Base-by-base conservation (phyloP, 2,329 filamentous ascomycete species). In the Neofusicoccum cordaticola region DNA sequence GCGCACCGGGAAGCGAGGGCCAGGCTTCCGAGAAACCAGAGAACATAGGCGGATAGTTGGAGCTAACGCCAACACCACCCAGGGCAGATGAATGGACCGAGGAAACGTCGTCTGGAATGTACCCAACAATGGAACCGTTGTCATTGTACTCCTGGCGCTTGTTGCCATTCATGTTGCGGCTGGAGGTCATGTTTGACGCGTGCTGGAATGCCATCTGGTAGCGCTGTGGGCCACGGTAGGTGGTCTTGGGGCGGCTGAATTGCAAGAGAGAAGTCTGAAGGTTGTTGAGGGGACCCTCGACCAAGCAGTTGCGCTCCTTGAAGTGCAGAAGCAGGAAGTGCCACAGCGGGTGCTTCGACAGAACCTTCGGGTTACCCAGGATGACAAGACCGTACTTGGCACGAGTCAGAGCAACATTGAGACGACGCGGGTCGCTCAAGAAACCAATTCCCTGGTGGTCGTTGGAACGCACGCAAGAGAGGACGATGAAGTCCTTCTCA, bases 391-490 rank as follows among this genome's bases (percentile, higher is more conserved):
- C 95, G 73, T 94, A 99, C 79, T 97, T 98, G 67, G 95, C 95
- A 82, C 95, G 92, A 58, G 95, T 99, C 69, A 99, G 85, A 44
- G 94, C 95, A 22, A 99, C 95, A 74, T 99, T 99, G 72, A 99
- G 88, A 84, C 95, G 94, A 69, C 95, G 92, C 61, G 95, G 95
- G 71, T 99, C 95, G 66, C 93, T 98, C 83, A 99, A 83, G 86
- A 99, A 99, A 80, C 95, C 95, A 72, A 99, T 99, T 69, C 95
- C 95, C 77, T 99, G 95, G 77, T 98, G 96, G 72, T 99, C 95
- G 76, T 99, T 99, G 75, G 94, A 98, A 75, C 95, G 92, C 58
- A 99, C 95, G 74, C 95, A 99, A 67, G 95, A 98, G 37, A 99
- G 84, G 44, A 99, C 93, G 72, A 99, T 99, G 73, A 97, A 99